Conservation (phyloP, 78 protist species). For the Pigoraptor vietnamica region DNA sequence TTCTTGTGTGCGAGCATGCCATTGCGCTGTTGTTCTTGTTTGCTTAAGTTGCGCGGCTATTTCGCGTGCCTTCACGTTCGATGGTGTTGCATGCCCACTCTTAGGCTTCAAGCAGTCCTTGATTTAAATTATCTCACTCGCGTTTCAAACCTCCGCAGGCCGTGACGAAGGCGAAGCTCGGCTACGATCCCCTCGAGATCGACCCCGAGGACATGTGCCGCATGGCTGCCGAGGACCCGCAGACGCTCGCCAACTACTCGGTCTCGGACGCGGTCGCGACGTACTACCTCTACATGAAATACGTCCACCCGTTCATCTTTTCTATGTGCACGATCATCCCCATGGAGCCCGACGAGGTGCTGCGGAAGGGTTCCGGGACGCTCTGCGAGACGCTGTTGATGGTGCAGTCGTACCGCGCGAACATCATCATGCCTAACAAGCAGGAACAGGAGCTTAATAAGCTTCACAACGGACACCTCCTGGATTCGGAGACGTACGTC, state of each 20-base stretch:
- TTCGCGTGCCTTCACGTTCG: no score
- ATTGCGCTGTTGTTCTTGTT: no score
- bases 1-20: neutral
- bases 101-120: no score
- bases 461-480: conserved; percentile 78
- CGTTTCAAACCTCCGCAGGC: conserved; percentile 43
- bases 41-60: no score
- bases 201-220: conserved; percentile 96
- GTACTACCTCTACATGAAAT: conserved; percentile 92
- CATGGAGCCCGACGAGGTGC: conserved; percentile 92
- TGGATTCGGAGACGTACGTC: conserved; percentile 94
- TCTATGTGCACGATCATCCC: conserved; percentile 97
- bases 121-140: no score
- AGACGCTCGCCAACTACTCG: conserved; percentile 90
- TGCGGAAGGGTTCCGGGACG: conserved; percentile 98
- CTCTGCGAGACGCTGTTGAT: conserved; percentile 92
- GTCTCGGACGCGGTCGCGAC: conserved; percentile 99
- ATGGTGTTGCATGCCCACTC: neutral
- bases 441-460: conserved; percentile 31
- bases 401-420: conserved; percentile 65
- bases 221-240: conserved; percentile 71
- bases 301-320: conserved; percentile 98
- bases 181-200: conserved; percentile 96
- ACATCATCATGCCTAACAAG: conserved; percentile 95
- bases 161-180: conserved; percentile 88